Conservation (phyloP, 352 stramenopile genomes). For the Phytopythium litorale region DNA sequence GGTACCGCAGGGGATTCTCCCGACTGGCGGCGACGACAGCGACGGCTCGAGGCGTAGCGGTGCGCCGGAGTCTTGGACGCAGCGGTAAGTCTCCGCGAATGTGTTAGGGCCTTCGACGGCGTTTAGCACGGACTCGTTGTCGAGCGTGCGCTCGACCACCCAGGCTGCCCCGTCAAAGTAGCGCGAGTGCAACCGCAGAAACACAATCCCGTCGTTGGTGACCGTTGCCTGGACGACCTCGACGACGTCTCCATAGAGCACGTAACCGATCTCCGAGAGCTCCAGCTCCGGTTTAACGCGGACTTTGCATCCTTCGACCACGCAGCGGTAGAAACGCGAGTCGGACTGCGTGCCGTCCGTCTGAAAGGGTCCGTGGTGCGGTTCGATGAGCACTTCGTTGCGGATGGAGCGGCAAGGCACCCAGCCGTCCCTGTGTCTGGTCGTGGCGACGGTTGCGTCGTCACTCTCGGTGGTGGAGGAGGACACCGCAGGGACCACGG, state of each 20-base stretch:
- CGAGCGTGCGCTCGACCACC: conserved; percentile 70
- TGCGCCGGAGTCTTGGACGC: conserved; percentile 64
- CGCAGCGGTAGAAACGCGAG: conserved; percentile 48
- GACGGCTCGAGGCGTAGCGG: conserved; percentile 54
- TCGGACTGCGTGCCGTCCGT: neutral
- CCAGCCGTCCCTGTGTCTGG: conserved; percentile 39
- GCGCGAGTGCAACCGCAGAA: conserved; percentile 48
- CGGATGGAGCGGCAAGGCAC: conserved; percentile 69
- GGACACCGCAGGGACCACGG: conserved; percentile 15
- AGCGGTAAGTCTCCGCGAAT: conserved; percentile 39
- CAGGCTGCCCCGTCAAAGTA: conserved; percentile 72
- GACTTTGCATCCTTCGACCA: conserved; percentile 77
- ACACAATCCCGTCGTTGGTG: conserved; percentile 47
- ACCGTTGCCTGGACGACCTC: conserved; percentile 56
- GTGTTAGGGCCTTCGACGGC: conserved; percentile 43
- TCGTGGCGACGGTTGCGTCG: conserved; percentile 10
- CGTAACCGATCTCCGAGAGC: conserved; percentile 65
- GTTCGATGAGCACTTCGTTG: conserved; percentile 70
- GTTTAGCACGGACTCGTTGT: conserved; percentile 77
- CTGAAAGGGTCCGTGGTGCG: conserved; percentile 41
- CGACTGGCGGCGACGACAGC: conserved; percentile 49
- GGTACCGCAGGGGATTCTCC: conserved; percentile 49
- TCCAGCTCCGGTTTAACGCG: conserved; percentile 40
- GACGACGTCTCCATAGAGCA: conserved; percentile 73
- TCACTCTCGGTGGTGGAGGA: conserved; percentile 12